Evolutionary conservation across 306 rosid species (phyloP).

Genomic region (Gastrolobium villosum): DNA sequence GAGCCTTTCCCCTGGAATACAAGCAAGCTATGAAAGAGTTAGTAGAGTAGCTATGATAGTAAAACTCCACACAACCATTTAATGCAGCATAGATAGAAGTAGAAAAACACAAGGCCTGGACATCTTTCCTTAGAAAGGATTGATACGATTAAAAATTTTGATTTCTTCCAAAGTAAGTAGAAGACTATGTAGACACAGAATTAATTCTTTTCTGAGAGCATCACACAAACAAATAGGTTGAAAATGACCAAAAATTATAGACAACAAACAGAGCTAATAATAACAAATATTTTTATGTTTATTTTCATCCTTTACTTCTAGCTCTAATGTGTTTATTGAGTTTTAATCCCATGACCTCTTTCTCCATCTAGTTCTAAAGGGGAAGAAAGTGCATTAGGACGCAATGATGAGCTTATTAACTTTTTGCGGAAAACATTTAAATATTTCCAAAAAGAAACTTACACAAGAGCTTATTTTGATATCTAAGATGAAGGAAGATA

Average conservation of each 20-base stretch:
- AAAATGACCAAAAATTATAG: slow-evolving; percentile 5
- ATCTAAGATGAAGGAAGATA: neutral
- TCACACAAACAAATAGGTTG: neutral
- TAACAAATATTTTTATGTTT: neutral
- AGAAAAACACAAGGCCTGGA: neutral
- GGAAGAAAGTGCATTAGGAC: neutral
- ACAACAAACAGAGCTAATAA: neutral
- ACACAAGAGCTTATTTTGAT: neutral
- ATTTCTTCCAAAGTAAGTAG: neutral
- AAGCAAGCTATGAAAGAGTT: slow-evolving; percentile 40
- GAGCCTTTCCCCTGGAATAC: slow-evolving; percentile 88
- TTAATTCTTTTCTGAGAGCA: neutral
- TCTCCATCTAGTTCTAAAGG: slow-evolving; percentile 13
- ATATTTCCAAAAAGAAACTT: neutral
- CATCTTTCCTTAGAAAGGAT: slow-evolving; percentile 27
- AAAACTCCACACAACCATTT: slow-evolving; percentile 31
- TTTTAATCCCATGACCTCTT: slow-evolving; percentile 29
- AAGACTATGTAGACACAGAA: neutral
- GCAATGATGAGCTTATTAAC: neutral
- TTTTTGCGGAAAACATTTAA: neutral
- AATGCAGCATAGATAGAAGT: slow-evolving; percentile 37
- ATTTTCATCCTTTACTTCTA: neutral
- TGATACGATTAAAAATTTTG: neutral
- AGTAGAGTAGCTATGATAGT: slow-evolving; percentile 28
- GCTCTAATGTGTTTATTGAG: neutral